Base-by-base conservation (phyloP, 148 eudicot genomes). In the Beta vulgaris region DNA sequence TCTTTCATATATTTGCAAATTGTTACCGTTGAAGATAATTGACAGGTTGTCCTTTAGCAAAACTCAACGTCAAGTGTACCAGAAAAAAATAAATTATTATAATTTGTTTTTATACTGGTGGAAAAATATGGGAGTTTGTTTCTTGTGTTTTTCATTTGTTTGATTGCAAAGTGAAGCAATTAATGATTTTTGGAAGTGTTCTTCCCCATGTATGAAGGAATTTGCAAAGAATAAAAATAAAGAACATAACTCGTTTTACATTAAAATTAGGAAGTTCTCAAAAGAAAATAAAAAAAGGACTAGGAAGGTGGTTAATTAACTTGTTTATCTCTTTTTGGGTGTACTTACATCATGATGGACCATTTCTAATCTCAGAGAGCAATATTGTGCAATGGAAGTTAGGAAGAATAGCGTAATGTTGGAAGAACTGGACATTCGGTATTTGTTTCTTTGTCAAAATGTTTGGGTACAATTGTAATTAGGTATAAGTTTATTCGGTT, bases 61-160 rank as follows among this genome's bases (percentile, higher is more conserved):
- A 35, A 46, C 28, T 60, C 49, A 9, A 16, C 13, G 14, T 61
- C 63, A 34, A 77, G 49, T 36, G 59, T 74, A 69, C 73, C 31
- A 58, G 23, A 18, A 60, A 4, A 14, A 40, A 28, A 65, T 21
- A 14, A 40, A 28, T 37, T 21, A 8, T 65, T 39, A 7, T 37
- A 37, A 29, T 29, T 65, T 65, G 37, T 39, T 31, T 65, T 21
- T 19, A 21, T 28, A 28, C 29, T 65, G 6, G 26, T 37, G 26
- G 13, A 25, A 39, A 40, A 67, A 4, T 43, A 3, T 42, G 53
- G 15, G 21, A 3, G 31, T 23, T 23, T 42, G 70, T 25, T 63
- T 67, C 51, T 40, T 67, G 70, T 12, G 25, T 43, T 29, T 67
- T 37, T 36, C 51, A 11, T 42, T 7, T 65, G 23, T 26, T 19